phyloP scores from a whole-genome alignment of 2,329 filamentous ascomycete species.

The Cadophora malorum region DNA sequence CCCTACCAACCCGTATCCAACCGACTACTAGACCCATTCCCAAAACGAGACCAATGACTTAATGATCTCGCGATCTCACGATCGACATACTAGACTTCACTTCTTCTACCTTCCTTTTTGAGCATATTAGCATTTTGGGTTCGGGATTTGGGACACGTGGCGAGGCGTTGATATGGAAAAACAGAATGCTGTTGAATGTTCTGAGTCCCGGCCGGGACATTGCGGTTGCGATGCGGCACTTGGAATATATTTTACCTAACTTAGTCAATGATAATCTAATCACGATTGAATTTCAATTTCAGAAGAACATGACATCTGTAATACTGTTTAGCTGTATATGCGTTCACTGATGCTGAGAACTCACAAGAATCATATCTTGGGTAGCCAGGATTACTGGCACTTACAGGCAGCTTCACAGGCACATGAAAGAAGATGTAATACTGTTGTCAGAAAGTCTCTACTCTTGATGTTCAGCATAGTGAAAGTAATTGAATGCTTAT shows the following conservation, averaged over 20 bases:
- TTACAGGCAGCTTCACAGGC: too few relatives aligned
- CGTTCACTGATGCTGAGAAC: too few relatives aligned
- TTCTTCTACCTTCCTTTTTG: constrained; percentile 8
- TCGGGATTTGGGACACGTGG: neutral
- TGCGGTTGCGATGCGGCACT: neutral
- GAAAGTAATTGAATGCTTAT: too few relatives aligned
- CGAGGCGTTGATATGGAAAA: neutral
- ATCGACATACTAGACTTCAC: constrained; percentile 2
- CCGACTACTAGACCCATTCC: neutral
- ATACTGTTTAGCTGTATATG: too few relatives aligned
- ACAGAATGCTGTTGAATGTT: neutral
- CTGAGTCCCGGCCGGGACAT: neutral
- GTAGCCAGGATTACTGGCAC: too few relatives aligned
- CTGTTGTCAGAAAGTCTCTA: too few relatives aligned
- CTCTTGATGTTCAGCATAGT: too few relatives aligned
- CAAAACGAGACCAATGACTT: neutral
- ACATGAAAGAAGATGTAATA: too few relatives aligned
- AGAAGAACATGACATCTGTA: too few relatives aligned
- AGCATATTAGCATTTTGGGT: constrained; percentile 15
- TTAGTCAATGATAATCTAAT: constrained; percentile 20
- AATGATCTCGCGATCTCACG: neutral
- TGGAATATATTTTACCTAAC: too few relatives aligned
- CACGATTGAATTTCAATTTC: too few relatives aligned
- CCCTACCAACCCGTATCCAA: neutral
- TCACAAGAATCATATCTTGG: too few relatives aligned